These are phyloP conservation scores for Picea abies DNA, from an alignment of 83 land plant species.

Conservation along the genomic window DNA sequence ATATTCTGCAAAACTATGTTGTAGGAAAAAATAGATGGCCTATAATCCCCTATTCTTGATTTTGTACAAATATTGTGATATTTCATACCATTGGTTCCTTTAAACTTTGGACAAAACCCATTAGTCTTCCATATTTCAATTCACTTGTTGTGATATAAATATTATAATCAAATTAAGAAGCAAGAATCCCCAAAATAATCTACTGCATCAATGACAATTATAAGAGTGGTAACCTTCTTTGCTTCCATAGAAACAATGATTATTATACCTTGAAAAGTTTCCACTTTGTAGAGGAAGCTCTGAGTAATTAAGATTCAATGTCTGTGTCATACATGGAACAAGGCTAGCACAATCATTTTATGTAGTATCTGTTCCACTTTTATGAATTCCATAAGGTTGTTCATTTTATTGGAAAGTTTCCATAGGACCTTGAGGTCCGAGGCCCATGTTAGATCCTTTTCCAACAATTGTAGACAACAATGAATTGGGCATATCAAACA, in stretches of 20 bases:
- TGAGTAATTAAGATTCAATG: not conserved
- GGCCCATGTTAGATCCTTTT: not conserved
- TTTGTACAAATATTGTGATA: too few species aligned
- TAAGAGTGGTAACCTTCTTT: not conserved
- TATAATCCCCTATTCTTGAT: too few species aligned
- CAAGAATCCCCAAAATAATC: too few species aligned
- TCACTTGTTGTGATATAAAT: too few species aligned
- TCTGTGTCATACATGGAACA: not conserved
- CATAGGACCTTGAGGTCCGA: not conserved
- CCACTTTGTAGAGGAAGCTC: not conserved
- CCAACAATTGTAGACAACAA: not conserved
- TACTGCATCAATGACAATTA: not conserved
- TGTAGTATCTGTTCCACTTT: not conserved
- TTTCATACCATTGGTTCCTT: too few species aligned
- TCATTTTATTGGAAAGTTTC: not conserved
- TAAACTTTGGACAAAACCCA: too few species aligned
- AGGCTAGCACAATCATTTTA: not conserved
- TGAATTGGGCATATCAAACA: not conserved
- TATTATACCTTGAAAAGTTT: not conserved
- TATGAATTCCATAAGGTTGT: not conserved
- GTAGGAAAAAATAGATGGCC: constrained; percentile 83
- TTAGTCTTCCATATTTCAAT: too few species aligned
- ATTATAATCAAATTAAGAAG: too few species aligned
- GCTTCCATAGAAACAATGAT: not conserved
- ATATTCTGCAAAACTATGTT: constrained; percentile 83